A percentile compares a stretch with the other conserved stretches of the same genome.
Evolutionary conservation across 2,329 filamentous ascomycete species (phyloP).

Genomic region (Lomentospora prolificans): DNA sequence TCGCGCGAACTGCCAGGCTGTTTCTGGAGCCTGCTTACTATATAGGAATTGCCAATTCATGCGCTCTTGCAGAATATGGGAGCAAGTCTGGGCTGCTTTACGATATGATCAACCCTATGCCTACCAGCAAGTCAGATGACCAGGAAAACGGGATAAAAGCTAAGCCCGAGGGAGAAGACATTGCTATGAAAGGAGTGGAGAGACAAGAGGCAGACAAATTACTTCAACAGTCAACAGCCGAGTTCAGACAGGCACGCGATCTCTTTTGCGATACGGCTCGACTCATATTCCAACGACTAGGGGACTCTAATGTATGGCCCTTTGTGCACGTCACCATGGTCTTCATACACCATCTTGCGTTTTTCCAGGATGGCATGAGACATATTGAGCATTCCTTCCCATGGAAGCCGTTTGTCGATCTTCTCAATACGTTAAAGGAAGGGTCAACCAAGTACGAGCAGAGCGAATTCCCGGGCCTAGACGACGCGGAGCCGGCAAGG

Average conservation of each 20-base stretch:
- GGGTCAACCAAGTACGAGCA: not conserved
- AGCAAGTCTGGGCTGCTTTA: not conserved
- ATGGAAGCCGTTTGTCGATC: constrained; percentile 38
- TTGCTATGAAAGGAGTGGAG: not conserved
- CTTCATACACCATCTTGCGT: constrained; percentile 41
- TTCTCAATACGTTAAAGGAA: constrained; percentile 25
- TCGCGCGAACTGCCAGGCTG: constrained; percentile 37
- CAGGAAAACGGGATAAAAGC: not conserved
- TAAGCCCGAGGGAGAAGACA: not conserved
- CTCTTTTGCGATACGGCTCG: constrained; percentile 3
- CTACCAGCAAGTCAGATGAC: not conserved
- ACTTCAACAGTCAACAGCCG: not conserved
- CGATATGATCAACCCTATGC: not conserved
- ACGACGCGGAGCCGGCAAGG: constrained; percentile 28
- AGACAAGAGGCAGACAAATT: not conserved
- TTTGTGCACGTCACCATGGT: constrained; percentile 54
- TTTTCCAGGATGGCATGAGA: constrained; percentile 29
- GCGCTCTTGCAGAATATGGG: constrained; percentile 5
- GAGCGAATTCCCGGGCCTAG: not conserved
- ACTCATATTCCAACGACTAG: constrained; percentile 13
- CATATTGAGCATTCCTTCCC: constrained; percentile 36
- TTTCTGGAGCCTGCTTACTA: constrained; percentile 46
- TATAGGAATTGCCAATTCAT: constrained; percentile 23
- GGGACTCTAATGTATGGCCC: constrained; percentile 49
- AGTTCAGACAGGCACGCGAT: not conserved